Evolutionary conservation across 2,329 filamentous ascomycete species (phyloP).

Genomic region (Colletotrichum chlorophyti): DNA sequence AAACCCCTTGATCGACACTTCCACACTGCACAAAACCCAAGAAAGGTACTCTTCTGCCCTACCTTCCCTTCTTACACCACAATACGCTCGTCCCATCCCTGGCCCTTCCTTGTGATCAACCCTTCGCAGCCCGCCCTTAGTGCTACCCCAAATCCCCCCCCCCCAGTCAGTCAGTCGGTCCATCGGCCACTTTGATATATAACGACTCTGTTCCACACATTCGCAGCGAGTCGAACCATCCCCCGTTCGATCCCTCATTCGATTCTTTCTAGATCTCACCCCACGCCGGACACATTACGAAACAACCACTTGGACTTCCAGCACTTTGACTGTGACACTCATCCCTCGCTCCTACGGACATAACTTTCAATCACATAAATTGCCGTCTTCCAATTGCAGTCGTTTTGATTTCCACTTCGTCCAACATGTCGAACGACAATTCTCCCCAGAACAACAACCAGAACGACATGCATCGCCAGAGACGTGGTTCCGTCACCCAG

Average conservation of each 20-base stretch:
- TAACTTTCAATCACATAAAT: slow-evolving; percentile 14
- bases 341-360: neutral
- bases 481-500: slow-evolving; percentile 64
- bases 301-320: slow-evolving; percentile 13
- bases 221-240: slow-evolving; percentile 22
- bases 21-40: slow-evolving; percentile 13
- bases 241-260: slow-evolving; percentile 27
- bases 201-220: slow-evolving; percentile 20
- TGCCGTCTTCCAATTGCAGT: neutral
- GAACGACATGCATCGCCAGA: slow-evolving; percentile 41
- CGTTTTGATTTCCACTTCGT: neutral
- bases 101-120: slow-evolving; percentile 22
- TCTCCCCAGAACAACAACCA: slow-evolving; percentile 15
- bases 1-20: slow-evolving; percentile 30
- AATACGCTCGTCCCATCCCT: slow-evolving; percentile 28
- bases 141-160: slow-evolving; percentile 25
- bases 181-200: slow-evolving; percentile 27
- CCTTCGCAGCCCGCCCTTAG: slow-evolving; percentile 21
- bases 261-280: slow-evolving; percentile 27
- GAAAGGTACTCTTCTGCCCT: too few relatives aligned
- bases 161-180: too few relatives aligned
- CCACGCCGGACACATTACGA: slow-evolving; percentile 16
- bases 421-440: slow-evolving; percentile 29
- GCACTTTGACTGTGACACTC: neutral
- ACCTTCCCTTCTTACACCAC: too few relatives aligned